phyloP scores from a whole-genome alignment of 805 yeast species.

The Barnettozyma vustinii region DNA sequence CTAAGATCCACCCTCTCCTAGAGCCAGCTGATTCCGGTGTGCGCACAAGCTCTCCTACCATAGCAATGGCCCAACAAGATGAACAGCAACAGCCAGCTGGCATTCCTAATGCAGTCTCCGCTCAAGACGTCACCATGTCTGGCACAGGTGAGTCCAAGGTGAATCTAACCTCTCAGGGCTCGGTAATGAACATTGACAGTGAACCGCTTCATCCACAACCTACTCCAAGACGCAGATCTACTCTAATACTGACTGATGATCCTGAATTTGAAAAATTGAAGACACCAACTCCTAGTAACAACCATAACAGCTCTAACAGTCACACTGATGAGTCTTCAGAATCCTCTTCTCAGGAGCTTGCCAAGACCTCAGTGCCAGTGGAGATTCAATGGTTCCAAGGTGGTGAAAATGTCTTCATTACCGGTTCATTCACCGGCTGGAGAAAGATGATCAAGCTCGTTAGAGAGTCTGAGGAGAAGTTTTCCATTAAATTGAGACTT shows the following conservation, averaged over 20 bases:
- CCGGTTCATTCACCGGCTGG: conserved; percentile 98
- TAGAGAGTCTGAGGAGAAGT: conserved; percentile 45
- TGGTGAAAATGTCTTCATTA: conserved; percentile 91
- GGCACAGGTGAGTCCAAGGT: conserved; percentile 22
- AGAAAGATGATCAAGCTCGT: conserved; percentile 90
- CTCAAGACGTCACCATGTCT: conserved; percentile 24
- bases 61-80: conserved; percentile 18
- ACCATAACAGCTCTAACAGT: conserved; percentile 17
- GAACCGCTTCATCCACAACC: conserved; percentile 5
- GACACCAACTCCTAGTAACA: conserved; percentile 25
- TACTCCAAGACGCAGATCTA: conserved; percentile 54
- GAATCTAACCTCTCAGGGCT: conserved; percentile 20
- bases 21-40: conserved; percentile 12
- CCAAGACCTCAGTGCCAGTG: conserved; percentile 34
- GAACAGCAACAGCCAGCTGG: conserved; percentile 1
- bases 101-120: conserved; percentile 11
- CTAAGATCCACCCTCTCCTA: conserved; percentile 18
- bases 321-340: conserved; percentile 2
- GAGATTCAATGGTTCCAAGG: conserved; percentile 93
- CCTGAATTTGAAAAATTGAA: conserved; percentile 49
- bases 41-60: conserved; percentile 17
- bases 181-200: conserved; percentile 23
- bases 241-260: conserved; percentile 67
- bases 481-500: conserved; percentile 65
- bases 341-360: conserved; percentile 4